phyloP scores from a whole-genome alignment of 2,329 filamentous ascomycete genomes.

The Neophaeococcomyces mojaviensis region DNA sequence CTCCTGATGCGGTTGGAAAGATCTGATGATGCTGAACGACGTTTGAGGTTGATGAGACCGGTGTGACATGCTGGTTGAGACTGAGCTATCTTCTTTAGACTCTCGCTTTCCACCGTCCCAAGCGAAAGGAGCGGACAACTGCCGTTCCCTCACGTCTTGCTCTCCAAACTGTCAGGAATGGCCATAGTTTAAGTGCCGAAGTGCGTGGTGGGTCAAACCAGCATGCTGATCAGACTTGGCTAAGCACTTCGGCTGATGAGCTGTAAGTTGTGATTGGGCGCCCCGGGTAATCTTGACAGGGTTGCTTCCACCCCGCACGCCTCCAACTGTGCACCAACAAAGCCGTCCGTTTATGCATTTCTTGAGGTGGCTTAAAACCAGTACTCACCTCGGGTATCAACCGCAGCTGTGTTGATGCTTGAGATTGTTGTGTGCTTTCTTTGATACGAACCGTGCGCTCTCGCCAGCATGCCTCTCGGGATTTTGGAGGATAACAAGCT shows the following conservation, averaged over 20 bases:
- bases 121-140: no score
- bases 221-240: background rate
- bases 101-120: no score
- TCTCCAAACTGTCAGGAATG: background rate
- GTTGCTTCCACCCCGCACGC: background rate
- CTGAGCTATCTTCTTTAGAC: no score
- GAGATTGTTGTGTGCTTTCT: background rate
- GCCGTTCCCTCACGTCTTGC: no score
- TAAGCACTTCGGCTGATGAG: background rate
- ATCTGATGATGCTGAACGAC: no score
- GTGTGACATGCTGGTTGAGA: no score
- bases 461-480: conserved; percentile 27
- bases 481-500: conserved; percentile 26
- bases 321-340: background rate
- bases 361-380: no score
- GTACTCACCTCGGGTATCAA: no score
- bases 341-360: no score
- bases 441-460: background rate
- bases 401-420: no score
- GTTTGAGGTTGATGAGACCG: no score
- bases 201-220: background rate
- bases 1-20: no score
- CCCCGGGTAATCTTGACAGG: background rate
- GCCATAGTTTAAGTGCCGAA: background rate
- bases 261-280: background rate